Evolutionary conservation across 2,329 filamentous ascomycete genomes (phyloP).

Genomic region (Aspergillus udagawae): DNA sequence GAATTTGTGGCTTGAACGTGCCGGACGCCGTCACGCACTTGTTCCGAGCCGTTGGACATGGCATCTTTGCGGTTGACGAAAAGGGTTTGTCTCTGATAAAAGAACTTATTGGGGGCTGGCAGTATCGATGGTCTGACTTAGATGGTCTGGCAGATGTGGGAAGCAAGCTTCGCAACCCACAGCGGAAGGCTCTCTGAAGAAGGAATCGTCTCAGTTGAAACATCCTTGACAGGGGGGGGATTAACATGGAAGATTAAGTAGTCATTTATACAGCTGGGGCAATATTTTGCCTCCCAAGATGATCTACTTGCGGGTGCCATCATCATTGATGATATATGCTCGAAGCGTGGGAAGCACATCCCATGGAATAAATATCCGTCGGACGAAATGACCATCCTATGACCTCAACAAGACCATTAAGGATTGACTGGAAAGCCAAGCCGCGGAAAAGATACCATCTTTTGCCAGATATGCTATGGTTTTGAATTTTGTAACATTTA

Average conservation of each 20-base stretch:
- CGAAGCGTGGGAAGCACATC: slow-evolving; percentile 1
- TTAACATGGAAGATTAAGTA: neutral
- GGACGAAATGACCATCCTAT: slow-evolving; percentile 1
- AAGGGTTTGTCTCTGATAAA: neutral
- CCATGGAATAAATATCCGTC: slow-evolving; percentile 6
- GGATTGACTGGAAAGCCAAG: neutral
- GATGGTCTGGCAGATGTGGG: neutral
- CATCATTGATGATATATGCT: neutral
- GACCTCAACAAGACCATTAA: neutral
- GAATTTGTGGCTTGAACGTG: slow-evolving; percentile 8
- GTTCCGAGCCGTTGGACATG: neutral
- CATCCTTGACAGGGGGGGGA: neutral
- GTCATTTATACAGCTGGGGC: neutral
- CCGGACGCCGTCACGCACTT: neutral
- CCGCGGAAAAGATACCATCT: neutral
- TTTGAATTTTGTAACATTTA: neutral
- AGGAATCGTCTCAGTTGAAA: slow-evolving; percentile 3
- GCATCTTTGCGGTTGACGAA: neutral
- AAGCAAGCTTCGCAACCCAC: slow-evolving; percentile 3
- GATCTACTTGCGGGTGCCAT: neutral
- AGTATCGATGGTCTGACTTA: neutral
- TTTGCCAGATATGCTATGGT: neutral
- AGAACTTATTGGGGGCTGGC: neutral
- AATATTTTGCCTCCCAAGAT: neutral
- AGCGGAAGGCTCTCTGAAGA: neutral